Evolutionary conservation across 345 rosid species (phyloP).

Genomic region (Citrus unshiu): DNA sequence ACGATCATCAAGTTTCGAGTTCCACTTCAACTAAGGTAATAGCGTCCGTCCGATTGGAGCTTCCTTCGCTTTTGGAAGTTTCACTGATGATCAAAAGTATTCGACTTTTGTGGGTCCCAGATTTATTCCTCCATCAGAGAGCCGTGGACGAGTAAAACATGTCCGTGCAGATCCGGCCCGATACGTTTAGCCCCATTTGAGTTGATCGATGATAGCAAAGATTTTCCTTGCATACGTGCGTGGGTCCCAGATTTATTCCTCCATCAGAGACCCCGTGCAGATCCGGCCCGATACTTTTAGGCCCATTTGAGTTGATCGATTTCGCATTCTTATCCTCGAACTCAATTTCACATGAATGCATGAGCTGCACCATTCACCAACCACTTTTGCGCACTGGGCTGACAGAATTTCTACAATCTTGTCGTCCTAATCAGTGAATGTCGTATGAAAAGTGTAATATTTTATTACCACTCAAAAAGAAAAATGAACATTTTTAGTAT

Average conservation of each 20-base stretch:
- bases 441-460: too few species aligned
- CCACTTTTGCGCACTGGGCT: too few species aligned
- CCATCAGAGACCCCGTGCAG: background rate
- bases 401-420: too few species aligned
- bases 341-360: too few species aligned
- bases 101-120: background rate
- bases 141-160: background rate
- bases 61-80: background rate
- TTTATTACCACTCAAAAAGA: too few species aligned
- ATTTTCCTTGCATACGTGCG: too few species aligned
- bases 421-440: too few species aligned
- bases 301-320: background rate
- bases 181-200: background rate
- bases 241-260: background rate
- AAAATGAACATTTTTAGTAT: too few species aligned
- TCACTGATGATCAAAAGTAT: background rate
- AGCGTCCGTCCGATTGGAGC: constrained; percentile 8
- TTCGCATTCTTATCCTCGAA: too few species aligned
- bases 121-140: background rate
- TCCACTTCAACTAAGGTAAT: background rate
- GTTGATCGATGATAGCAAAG: too few species aligned
- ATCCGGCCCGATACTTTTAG: background rate
- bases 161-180: background rate
- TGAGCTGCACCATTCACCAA: too few species aligned
- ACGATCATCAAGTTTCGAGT: background rate